These are phyloP conservation scores for Mitosporidium daphniae DNA, from an alignment of 371 early-diverging fungal species.

Conservation along the genomic window DNA sequence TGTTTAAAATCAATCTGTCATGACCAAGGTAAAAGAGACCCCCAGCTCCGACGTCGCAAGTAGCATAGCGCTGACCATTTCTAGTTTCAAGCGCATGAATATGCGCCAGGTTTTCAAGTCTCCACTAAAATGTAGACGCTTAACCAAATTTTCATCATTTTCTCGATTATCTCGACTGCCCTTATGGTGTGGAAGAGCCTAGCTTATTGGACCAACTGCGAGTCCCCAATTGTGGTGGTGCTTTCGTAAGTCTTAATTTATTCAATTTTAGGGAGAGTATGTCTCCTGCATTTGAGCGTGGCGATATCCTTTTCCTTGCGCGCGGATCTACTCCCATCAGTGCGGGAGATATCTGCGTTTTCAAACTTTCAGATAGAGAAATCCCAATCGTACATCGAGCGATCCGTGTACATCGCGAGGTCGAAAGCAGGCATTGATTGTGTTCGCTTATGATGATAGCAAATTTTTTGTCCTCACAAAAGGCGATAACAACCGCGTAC, in stretches of 20 bases:
- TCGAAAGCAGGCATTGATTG: neutral
- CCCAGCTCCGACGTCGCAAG: too few relatives aligned
- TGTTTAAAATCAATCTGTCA: too few relatives aligned
- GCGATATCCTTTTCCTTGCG: constrained; percentile 68
- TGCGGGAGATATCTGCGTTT: constrained; percentile 80
- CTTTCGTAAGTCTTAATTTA: constrained; percentile 14
- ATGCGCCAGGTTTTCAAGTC: too few relatives aligned
- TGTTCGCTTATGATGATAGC: constrained; percentile 4
- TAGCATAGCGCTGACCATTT: too few relatives aligned
- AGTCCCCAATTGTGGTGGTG: constrained; percentile 91
- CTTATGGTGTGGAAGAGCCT: constrained; percentile 87
- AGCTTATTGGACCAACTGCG: constrained; percentile 42
- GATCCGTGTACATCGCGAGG: constrained; percentile 27
- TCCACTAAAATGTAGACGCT: too few relatives aligned
- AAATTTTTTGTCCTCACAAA: constrained; percentile 64
- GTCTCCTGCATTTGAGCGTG: constrained; percentile 87
- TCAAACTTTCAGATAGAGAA: constrained; percentile 45
- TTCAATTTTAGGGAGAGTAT: constrained; percentile 43
- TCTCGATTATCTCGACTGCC: constrained; percentile 9
- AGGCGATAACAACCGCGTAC: constrained; percentile 76
- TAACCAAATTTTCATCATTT: neutral
- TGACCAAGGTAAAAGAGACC: too few relatives aligned
- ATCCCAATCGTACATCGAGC: constrained; percentile 95
- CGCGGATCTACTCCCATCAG: constrained; percentile 20
- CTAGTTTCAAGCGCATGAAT: too few relatives aligned